Evolutionary conservation across 257 asterid genomes (phyloP), one percentile per base, ranked within the genome.

Genomic region (Nicotiana tomentosiformis): DNA sequence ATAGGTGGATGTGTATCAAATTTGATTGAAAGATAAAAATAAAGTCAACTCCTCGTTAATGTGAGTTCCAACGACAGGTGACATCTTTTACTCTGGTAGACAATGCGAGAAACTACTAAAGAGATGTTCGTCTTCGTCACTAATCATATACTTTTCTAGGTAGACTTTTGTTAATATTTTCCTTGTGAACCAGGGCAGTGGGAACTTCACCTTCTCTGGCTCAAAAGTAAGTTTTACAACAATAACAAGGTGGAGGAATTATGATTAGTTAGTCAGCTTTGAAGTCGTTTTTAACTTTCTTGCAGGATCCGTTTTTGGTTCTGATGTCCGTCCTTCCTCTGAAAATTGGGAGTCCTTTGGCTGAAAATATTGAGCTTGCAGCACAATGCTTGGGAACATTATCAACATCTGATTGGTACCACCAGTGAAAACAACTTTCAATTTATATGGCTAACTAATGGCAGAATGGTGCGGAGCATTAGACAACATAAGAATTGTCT

Each of bases 371-470:
- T 85, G 97, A 94, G 84, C 93, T 91, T 83, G 98, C 98, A 78
- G 88, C 92, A 85, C 97, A 96, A 78, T 96, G 98, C 88, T 96
- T 93, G 88, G 90, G 97, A 78, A 92, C 99, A 60, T 81, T 96
- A 89, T 97, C 93, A 43, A 87, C 96, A 84, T 90, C 93, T 79
- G 99, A 96, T 97, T 87, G 99, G 99, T 67, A 93, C 93, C 84
- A 93, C 93, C 84, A 94, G 98, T 94, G 98, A 96, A 89, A 93
- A 92, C 84, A 96, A 97, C 82, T 91, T 96, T 85, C 98, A 94
- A 92, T 93, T 94, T 83, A 84, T 89, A 84, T 92, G 98, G 72
- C 93, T 96, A 51, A 81, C 84, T 83, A 93, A 92, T 87, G 98
- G 98, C 89, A 91, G 94, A 89, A 91, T 90, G 91, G 95, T 93